Conservation (phyloP, 192 early-diverging fungal species). For the Backusella westeae region DNA sequence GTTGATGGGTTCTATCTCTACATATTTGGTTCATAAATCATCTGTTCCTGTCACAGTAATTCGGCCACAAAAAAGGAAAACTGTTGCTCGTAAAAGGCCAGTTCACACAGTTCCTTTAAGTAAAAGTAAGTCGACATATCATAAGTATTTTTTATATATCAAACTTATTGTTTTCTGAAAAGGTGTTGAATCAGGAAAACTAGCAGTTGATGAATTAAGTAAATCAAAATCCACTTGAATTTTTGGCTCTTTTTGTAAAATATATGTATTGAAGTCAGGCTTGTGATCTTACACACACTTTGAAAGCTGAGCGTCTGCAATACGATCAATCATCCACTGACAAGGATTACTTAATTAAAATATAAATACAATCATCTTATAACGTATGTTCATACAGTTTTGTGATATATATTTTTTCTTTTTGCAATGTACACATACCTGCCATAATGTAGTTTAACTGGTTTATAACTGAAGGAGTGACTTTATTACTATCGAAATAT, state of each 20-base stretch:
- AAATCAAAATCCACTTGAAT: background rate
- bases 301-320: too few species aligned
- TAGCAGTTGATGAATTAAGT: constrained; percentile 23
- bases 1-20: constrained; percentile 51
- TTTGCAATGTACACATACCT: too few species aligned
- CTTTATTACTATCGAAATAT: too few species aligned
- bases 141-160: background rate
- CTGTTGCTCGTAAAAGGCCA: constrained; percentile 21
- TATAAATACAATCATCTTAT: too few species aligned
- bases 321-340: too few species aligned
- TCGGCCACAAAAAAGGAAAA: constrained; percentile 40
- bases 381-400: too few species aligned
- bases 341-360: too few species aligned
- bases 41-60: constrained; percentile 53
- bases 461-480: too few species aligned
- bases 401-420: too few species aligned
- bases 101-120: constrained; percentile 11
- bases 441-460: too few species aligned
- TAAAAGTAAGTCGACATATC: constrained; percentile 19
- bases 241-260: background rate
- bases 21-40: constrained; percentile 53
- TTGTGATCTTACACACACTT: too few species aligned
- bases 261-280: too few species aligned
- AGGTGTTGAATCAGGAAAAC: constrained; percentile 11
- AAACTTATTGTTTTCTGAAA: background rate